Evolutionary conservation across 495 filamentous ascomycete species (phyloP), one percentile per base, ranked within the genome.

Genomic region (Xylaria scruposa): DNA sequence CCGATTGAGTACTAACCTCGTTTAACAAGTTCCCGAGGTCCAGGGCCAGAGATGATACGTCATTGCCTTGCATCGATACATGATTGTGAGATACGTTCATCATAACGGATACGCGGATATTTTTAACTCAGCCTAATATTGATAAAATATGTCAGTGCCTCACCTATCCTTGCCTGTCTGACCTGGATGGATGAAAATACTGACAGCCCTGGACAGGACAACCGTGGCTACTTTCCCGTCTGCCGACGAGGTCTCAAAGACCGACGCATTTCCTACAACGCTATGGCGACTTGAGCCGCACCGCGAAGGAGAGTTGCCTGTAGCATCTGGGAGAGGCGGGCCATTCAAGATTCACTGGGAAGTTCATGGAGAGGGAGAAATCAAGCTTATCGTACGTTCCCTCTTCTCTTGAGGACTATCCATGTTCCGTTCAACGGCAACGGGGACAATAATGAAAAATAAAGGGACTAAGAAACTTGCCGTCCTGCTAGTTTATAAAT

Each of bases 341-440:
- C 92, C 92, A 0, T 80, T 94, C 64, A 86, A 91, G 12, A 89
- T 95, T 63, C 83, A 87, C 58, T 94, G 90, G 83, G 92, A 97
- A 76, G 85, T 94, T 42, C 93, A 97, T 82, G 94, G 94, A 53
- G 83, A 85, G 33, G 94, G 94, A 0, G 87, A 89, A 13, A 82
- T 87, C 36, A 89, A 91, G 74, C 78, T 96, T 53, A 83, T 95
- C 70, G 93, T 95, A 86, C 63, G 91, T 86, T 53, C 24, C n/a
- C 36, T 58, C 6, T n/a, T 15, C 19, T n/a, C 59, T 24, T 24
- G 31, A 26, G 15, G 7, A 38, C 17, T 42, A 5, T 4, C 33
- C 4, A 7, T 38, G 6, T 38, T 29, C 53, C 26, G 26, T 33
- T 13, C 49, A 26, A 53, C 26, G 54, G 12, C 54, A 33, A 10